These are phyloP conservation scores for Fraxinus latifolia DNA, from an alignment of 305 asterid genomes.

Conservation along the genomic window DNA sequence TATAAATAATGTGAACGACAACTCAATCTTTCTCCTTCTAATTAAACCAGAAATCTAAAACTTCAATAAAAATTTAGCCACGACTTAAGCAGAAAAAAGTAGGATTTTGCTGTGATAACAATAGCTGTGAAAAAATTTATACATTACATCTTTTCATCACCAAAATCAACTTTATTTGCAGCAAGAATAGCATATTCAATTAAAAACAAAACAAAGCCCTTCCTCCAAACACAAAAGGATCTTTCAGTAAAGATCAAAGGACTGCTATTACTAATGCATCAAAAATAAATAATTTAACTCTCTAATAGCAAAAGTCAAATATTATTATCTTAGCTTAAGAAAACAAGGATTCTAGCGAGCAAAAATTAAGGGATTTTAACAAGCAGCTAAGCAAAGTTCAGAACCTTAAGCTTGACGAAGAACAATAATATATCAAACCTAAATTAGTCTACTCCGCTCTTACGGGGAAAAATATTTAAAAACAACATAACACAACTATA, in stretches of 20 bases:
- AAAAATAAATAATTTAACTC: not conserved
- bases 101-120: not conserved
- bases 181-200: not conserved
- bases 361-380: not conserved
- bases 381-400: not conserved
- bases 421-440: not conserved
- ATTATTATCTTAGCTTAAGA: not conserved
- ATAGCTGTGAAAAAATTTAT: not conserved
- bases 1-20: not conserved
- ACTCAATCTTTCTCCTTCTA: not conserved
- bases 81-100: not conserved
- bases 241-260: not conserved
- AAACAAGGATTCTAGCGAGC: constrained; percentile 5
- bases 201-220: not conserved
- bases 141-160: not conserved
- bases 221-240: not conserved
- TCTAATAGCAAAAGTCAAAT: not conserved
- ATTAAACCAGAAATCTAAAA: not conserved
- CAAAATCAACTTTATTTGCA: not conserved
- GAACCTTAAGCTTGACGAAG: not conserved
- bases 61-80: not conserved
- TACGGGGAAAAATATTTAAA: not conserved
- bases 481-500: not conserved
- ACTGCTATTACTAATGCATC: not conserved
- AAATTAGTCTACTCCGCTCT: not conserved